These are phyloP conservation scores for Alternaria atra DNA, from an alignment of 2,329 filamentous ascomycete genomes.

Conservation along the genomic window DNA sequence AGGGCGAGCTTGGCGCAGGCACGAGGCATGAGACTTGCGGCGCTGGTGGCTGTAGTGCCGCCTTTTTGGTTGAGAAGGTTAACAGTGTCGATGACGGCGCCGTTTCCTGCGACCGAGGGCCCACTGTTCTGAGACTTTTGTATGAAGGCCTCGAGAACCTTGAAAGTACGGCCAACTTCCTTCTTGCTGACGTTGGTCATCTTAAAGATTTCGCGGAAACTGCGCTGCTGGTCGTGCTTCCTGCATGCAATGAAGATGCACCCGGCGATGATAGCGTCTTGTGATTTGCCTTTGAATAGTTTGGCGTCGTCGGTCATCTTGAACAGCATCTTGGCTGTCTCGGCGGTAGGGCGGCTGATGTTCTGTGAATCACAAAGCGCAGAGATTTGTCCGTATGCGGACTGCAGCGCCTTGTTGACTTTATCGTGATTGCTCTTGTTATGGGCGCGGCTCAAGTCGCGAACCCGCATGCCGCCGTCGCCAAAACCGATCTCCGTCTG, in stretches of 20 bases:
- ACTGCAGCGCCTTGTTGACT: conserved; percentile 79
- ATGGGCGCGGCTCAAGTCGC: conserved; percentile 83
- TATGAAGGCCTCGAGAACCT: conserved; percentile 87
- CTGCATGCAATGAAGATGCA: conserved; percentile 98
- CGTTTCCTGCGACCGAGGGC: conserved; percentile 41
- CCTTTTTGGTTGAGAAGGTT: conserved; percentile 64
- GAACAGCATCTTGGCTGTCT: conserved; percentile 93
- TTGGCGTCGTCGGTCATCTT: conserved; percentile 94
- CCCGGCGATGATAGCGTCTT: conserved; percentile 91
- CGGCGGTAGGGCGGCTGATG: conserved; percentile 81
- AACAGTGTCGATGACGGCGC: conserved; percentile 61
- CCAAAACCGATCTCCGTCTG: conserved; percentile 88
- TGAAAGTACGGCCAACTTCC: conserved; percentile 96
- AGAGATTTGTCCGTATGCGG: conserved; percentile 88
- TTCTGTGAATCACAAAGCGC: conserved; percentile 74
- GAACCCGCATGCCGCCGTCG: conserved; percentile 73
- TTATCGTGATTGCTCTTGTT: conserved; percentile 85
- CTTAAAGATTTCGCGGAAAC: conserved; percentile 93
- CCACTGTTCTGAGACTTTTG: conserved; percentile 64
- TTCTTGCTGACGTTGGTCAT: conserved; percentile 96
- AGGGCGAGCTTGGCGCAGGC: conserved; percentile 86
- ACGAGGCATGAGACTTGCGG: conserved; percentile 84
- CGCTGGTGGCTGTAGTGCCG: conserved; percentile 78
- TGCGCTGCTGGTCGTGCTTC: conserved; percentile 84
- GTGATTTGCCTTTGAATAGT: conserved; percentile 92